phyloP scores from a whole-genome alignment of 2,329 filamentous ascomycete genomes.

The Colletotrichum somersetense region DNA sequence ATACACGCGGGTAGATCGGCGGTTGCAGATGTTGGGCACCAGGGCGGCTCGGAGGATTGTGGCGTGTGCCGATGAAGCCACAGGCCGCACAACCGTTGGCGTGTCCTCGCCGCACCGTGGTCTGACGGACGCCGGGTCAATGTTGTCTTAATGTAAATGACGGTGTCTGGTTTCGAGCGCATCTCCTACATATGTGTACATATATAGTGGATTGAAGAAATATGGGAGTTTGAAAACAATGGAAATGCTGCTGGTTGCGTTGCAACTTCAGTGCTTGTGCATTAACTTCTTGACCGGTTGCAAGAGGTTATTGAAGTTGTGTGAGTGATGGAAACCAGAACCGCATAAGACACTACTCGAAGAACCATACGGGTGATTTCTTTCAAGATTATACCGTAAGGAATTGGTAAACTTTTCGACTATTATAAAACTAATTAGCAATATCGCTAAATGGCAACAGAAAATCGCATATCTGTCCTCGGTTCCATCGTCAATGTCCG shows the following conservation, averaged over 20 bases:
- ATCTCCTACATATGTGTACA: too few species aligned
- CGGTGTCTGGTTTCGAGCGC: too few species aligned
- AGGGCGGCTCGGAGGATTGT: conserved; percentile 11
- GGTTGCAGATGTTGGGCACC: neutral
- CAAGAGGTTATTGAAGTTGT: neutral
- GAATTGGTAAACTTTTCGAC: neutral
- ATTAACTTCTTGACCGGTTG: too few species aligned
- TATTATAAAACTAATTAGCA: neutral
- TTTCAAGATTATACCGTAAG: rapidly evolving
- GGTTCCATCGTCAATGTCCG: neutral
- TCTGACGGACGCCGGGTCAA: too few species aligned
- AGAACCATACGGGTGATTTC: too few species aligned
- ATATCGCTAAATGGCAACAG: neutral
- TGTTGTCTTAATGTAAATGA: too few species aligned
- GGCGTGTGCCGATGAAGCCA: conserved; percentile 33
- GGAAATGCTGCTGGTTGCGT: too few species aligned
- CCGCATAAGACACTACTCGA: too few species aligned
- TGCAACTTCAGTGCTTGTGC: too few species aligned
- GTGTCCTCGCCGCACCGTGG: too few species aligned
- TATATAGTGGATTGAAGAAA: too few species aligned
- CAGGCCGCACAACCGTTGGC: conserved; percentile 11
- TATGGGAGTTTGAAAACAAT: too few species aligned
- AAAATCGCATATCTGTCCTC: neutral
- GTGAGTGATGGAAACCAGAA: neutral
- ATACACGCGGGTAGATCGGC: conserved; percentile 19